Base-by-base conservation (phyloP, 345 rosid genomes). In the Sonneratia alba region DNA sequence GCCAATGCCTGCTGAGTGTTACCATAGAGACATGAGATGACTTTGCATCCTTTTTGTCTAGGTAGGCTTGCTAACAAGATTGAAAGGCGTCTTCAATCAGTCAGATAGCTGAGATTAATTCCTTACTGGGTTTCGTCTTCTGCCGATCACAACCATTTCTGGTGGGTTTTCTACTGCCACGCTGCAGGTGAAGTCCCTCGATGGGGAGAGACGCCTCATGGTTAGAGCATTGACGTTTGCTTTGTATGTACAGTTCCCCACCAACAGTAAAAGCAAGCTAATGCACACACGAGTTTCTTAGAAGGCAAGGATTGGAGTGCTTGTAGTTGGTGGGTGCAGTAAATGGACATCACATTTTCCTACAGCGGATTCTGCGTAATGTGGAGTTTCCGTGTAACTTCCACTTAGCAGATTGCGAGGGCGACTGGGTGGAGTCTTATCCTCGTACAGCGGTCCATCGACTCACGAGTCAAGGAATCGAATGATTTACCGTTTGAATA, bases 1-100 rank as follows among this genome's bases (percentile, higher is more conserved):
- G 94, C 13, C 53, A 79, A 59, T 95, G 97, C 77, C 73, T 89
- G 67, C 83, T 86, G 81, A 82, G 89, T 69, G 96, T 90, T 53
- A 90, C 92, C 37, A 82, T 95, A 75, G 84, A 80, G 77, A 90
- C 92, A 66, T 95, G 86, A 88, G 36, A 63, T 62, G 6, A n/a
- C 3, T 34, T 3, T 3, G 21, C 24, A 19, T 11, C 32, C 32
- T 27, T 27, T 27, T 27, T 27, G 32, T 27, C 32, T 27, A 27
- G 32, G 0, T 27, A 27, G 32, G 32, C 32, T 27, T 27, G 32
- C 32, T 27, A 27, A 27, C 32, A 27, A 27, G 32, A 27, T 27
- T 27, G 32, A 27, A 27, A 27, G 32, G 32, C 32, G 32, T 27
- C 32, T 65, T 34, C 9, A 65, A 15, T 11, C 9, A 65, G 16